A percentile compares a stretch with the other conserved stretches of the same genome.
These are phyloP conservation scores for Podochytrium sp. DNA, from an alignment of 192 early-diverging fungal genomes.

Conservation along the genomic window DNA sequence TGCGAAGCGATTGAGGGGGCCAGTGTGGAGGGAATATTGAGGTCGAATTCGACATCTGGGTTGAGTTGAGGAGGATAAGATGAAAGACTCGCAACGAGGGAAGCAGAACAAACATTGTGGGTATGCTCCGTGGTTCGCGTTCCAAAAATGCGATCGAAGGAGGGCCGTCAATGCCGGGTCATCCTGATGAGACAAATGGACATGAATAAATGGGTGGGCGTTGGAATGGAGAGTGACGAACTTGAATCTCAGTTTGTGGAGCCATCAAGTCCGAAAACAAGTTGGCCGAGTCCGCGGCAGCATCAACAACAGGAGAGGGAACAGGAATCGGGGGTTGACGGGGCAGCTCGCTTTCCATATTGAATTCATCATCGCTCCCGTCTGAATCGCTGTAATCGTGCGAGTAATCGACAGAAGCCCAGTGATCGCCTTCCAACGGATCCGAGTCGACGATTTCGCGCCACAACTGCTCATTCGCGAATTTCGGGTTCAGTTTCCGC, in stretches of 20 bases:
- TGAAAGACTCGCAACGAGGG: too few species aligned
- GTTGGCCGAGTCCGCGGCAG: too few species aligned
- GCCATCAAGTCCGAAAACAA: too few species aligned
- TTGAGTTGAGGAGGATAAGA: not conserved
- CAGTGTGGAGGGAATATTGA: not conserved
- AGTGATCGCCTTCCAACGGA: slow-evolving; percentile 20
- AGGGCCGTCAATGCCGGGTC: not conserved
- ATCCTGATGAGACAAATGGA: not conserved
- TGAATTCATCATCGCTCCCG: not conserved
- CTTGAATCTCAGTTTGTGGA: too few species aligned
- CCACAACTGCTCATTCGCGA: not conserved
- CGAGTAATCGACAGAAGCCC: slow-evolving; percentile 5
- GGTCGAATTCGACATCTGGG: slow-evolving; percentile 8
- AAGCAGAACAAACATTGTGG: too few species aligned
- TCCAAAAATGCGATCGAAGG: not conserved
- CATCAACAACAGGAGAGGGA: too few species aligned
- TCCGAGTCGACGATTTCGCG: not conserved
- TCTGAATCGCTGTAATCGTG: not conserved
- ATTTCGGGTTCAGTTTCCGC: not conserved
- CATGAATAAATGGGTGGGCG: too few species aligned
- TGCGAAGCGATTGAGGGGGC: slow-evolving; percentile 16
- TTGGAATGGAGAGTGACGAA: too few species aligned
- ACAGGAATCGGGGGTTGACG: too few species aligned
- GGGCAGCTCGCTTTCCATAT: too few species aligned
- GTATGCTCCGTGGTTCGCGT: not conserved